Conservation (phyloP, 495 filamentous ascomycete species). For the Aspergillus steynii region DNA sequence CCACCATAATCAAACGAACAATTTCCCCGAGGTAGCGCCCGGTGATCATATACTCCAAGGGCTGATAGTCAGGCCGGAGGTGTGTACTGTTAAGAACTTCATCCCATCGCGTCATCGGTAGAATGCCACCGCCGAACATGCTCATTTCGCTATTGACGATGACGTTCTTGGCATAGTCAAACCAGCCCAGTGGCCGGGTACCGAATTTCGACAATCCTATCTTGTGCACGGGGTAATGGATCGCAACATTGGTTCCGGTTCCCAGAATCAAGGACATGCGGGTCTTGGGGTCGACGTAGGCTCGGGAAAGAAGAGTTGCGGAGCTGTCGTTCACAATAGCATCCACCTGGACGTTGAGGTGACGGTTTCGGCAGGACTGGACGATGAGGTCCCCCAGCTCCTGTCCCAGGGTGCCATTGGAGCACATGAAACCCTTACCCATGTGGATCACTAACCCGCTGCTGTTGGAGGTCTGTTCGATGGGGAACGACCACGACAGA, state of each 20-base stretch:
- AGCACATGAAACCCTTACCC: constrained; percentile 68
- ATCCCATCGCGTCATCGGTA: constrained; percentile 77
- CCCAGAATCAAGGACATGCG: constrained; percentile 80
- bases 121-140: constrained; percentile 71
- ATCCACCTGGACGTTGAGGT: constrained; percentile 54
- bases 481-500: constrained; percentile 68
- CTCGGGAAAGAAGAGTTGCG: constrained; percentile 75
- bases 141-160: constrained; percentile 89
- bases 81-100: constrained; percentile 64
- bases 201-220: constrained; percentile 65
- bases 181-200: constrained; percentile 40
- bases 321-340: constrained; percentile 87
- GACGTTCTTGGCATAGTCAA: constrained; percentile 57
- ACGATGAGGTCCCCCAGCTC: constrained; percentile 62
- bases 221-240: constrained; percentile 61
- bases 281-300: constrained; percentile 64
- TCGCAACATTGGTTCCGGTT: constrained; percentile 85
- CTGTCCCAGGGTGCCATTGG: constrained; percentile 54
- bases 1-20: constrained; percentile 71
- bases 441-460: constrained; percentile 60
- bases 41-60: constrained; percentile 87
- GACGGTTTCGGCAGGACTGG: constrained; percentile 52
- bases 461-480: constrained; percentile 62
- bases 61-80: constrained; percentile 80
- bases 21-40: constrained; percentile 86